A percentile compares a stretch with the other conserved stretches of the same genome.
Evolutionary conservation across 2,329 filamentous ascomycete species (phyloP).

Genomic region (Pseudocercospora pini-densiflorae): DNA sequence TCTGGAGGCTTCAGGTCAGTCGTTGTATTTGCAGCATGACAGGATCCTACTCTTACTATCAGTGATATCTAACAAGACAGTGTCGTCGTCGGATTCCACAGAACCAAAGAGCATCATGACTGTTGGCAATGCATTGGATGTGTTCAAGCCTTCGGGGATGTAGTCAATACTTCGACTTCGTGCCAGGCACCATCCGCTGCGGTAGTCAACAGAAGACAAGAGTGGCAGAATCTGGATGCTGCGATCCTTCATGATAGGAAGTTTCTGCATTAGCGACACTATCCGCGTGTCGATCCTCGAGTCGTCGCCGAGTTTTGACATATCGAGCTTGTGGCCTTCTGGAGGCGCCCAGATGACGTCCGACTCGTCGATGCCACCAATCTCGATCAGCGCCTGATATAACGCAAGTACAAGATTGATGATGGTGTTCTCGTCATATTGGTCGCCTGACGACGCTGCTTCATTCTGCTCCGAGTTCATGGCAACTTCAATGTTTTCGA

Average conservation of each 20-base stretch:
- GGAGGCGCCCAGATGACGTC: neutral
- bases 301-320: neutral
- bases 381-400: neutral
- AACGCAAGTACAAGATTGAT: neutral
- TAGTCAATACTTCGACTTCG: neutral
- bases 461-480: neutral
- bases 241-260: neutral
- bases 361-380: neutral
- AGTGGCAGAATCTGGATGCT: neutral
- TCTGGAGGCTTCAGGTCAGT: neutral
- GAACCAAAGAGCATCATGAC: neutral
- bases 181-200: neutral
- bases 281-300: neutral
- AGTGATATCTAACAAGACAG: neutral
- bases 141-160: neutral
- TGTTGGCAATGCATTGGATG: neutral
- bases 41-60: neutral
- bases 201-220: neutral
- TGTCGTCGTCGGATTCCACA: neutral
- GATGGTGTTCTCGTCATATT: neutral
- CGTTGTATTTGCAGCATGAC: neutral
- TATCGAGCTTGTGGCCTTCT: conserved; percentile 1
- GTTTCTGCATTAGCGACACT: conserved; percentile 2
- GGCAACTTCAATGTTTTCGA: no score
- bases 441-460: neutral